These are phyloP conservation scores for Smallanthus sonchifolius DNA, from an alignment of 129 eudicot genomes.

Conservation along the genomic window DNA sequence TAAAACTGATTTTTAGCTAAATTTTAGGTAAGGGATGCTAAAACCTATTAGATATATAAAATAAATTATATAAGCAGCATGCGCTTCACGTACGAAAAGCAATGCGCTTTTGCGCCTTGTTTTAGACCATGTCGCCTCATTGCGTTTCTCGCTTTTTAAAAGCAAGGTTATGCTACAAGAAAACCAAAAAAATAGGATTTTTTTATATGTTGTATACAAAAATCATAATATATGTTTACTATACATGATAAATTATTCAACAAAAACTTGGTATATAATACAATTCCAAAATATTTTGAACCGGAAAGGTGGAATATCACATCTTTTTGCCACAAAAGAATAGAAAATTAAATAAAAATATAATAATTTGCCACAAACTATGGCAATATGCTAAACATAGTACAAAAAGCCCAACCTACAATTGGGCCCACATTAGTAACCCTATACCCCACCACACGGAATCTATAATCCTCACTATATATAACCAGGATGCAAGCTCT, in stretches of 20 bases:
- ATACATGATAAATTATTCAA: neutral
- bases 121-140: no score
- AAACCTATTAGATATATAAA: no score
- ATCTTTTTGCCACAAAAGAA: neutral
- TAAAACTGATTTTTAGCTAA: no score
- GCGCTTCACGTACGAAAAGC: no score
- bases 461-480: neutral
- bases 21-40: no score
- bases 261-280: neutral
- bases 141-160: no score
- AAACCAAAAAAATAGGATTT: neutral
- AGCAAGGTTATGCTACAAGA: neutral
- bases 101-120: no score
- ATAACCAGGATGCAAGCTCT: neutral
- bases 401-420: neutral
- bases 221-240: neutral
- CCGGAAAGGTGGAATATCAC: neutral
- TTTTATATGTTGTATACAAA: neutral
- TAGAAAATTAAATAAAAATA: neutral
- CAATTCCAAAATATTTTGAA: neutral
- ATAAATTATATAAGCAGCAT: no score
- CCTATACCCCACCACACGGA: neutral
- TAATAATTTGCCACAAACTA: neutral
- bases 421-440: slow-evolving; percentile 2
- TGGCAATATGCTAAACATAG: neutral